Evolutionary conservation across 306 rosid genomes (phyloP).

Genomic region (Cyamopsis tetragonoloba): DNA sequence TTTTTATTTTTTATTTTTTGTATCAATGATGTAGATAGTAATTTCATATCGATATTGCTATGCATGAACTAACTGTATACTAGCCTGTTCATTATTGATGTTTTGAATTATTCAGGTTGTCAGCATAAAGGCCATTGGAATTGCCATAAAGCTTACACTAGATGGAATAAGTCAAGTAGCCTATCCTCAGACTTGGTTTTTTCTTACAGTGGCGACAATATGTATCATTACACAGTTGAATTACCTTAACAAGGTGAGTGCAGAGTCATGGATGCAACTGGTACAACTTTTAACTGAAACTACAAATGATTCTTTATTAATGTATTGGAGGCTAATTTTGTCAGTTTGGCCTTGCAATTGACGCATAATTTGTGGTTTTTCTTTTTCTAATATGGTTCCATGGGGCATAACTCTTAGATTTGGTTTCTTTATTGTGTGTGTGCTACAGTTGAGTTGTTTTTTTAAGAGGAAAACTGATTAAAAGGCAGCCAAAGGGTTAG

Average conservation of each 20-base stretch:
- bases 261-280: not conserved
- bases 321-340: not conserved
- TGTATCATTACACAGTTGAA: constrained; percentile 85
- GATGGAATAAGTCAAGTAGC: constrained; percentile 82
- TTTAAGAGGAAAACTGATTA: not conserved
- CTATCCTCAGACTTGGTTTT: constrained; percentile 96
- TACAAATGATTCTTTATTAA: not conserved
- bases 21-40: not conserved
- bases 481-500: not conserved
- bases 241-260: constrained; percentile 90
- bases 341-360: constrained; percentile 12
- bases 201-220: constrained; percentile 65
- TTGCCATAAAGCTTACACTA: constrained; percentile 83
- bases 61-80: not conserved
- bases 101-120: constrained; percentile 60
- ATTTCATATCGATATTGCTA: not conserved
- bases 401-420: not conserved
- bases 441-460: not conserved
- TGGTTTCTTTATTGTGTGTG: too few species aligned
- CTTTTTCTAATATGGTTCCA: not conserved
- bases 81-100: not conserved
- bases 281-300: constrained; percentile 2
- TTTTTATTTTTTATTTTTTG: too few species aligned
- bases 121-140: constrained; percentile 95
- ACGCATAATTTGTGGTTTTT: constrained; percentile 12